A percentile compares a stretch with the other conserved stretches of the same genome.
phyloP scores from a whole-genome alignment of 164 flowering plant species.

The Liquidambar formosana region DNA sequence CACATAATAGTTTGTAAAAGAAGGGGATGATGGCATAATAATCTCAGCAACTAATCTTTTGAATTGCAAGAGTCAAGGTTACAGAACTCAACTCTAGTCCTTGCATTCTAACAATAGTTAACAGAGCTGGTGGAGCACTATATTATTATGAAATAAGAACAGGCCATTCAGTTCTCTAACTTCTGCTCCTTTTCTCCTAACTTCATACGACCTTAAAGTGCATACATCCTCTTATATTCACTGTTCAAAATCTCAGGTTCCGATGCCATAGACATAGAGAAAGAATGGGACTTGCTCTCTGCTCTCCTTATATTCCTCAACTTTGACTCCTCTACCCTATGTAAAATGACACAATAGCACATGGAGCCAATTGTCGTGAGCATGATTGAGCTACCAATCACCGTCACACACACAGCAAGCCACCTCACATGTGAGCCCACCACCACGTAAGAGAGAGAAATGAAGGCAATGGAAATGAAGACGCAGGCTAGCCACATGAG shows the following conservation, averaged over 20 bases:
- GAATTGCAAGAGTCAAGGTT: neutral
- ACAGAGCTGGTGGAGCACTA: neutral
- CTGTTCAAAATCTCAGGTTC: constrained; percentile 67
- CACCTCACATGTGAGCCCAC: constrained; percentile 66
- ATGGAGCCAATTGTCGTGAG: constrained; percentile 80
- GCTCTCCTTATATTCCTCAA: constrained; percentile 61
- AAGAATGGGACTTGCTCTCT: constrained; percentile 63
- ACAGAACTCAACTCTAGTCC: neutral
- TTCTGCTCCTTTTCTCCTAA: neutral
- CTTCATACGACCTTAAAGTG: constrained; percentile 43
- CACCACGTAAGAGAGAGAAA: constrained; percentile 79
- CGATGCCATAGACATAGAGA: constrained; percentile 60
- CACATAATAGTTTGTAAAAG: too few species aligned
- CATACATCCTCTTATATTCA: constrained; percentile 82
- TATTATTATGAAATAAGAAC: too few species aligned
- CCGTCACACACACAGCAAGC: constrained; percentile 75
- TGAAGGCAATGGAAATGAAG: constrained; percentile 86
- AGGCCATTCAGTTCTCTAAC: too few species aligned
- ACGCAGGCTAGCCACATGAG: constrained; percentile 97
- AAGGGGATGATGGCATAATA: too few species aligned
- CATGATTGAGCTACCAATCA: constrained; percentile 78
- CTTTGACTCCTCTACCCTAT: constrained; percentile 68
- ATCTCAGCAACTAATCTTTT: too few species aligned
- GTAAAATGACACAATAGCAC: constrained; percentile 75
- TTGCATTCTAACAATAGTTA: neutral